Conservation (phyloP, 139 green algal genomes). For the Asterochloris sp. region DNA sequence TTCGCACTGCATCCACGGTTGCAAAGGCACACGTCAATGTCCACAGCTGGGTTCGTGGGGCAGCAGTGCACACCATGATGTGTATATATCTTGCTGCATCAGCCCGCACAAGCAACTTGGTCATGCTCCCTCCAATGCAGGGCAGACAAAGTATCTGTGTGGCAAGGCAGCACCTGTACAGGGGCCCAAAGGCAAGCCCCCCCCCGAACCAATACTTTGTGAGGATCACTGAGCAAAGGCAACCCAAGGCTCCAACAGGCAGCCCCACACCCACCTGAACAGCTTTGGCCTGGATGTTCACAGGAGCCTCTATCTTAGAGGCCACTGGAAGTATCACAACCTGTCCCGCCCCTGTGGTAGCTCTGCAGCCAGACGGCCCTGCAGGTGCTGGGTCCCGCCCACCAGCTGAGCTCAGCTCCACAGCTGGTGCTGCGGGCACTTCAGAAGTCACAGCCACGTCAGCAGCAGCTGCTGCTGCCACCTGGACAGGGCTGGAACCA, state of each 20-base stretch:
- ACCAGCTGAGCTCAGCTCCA: not conserved
- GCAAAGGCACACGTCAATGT: not conserved
- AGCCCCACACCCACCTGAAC: not conserved
- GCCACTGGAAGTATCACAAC: constrained; percentile 4
- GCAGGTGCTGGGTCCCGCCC: constrained; percentile 27
- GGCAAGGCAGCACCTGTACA: no score
- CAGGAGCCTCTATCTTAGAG: not conserved
- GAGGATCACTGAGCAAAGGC: not conserved
- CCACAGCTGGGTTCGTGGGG: no score
- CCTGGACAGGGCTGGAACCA: not conserved
- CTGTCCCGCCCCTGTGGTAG: not conserved
- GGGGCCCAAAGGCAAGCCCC: no score
- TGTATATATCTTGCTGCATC: no score
- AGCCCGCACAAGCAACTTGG: no score
- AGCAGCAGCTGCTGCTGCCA: not conserved
- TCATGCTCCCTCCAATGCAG: no score
- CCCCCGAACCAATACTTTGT: no score
- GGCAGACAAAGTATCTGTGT: no score
- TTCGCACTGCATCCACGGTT: not conserved
- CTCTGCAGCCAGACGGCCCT: constrained; percentile 31
- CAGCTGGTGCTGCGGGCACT: not conserved
- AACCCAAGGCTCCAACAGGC: not conserved
- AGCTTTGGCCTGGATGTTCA: not conserved
- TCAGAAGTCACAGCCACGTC: constrained; percentile 12
- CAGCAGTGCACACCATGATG: no score